phyloP scores from a whole-genome alignment of 768 basidiomycete genomes.

The Xerocomus spinulosus region DNA sequence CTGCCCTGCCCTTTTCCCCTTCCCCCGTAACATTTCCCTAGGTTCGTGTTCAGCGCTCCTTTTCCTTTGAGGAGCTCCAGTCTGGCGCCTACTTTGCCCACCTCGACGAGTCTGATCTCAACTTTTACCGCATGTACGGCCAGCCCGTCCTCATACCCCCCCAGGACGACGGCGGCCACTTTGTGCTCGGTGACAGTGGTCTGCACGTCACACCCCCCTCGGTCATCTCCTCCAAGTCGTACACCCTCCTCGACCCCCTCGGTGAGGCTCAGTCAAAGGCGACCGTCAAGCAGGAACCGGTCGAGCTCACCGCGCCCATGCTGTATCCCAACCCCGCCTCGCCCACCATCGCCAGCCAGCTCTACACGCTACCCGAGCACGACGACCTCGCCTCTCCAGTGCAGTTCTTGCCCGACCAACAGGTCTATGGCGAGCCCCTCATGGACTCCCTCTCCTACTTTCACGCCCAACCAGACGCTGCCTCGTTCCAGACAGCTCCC shows the following conservation, averaged over 20 bases:
- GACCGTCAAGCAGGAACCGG: constrained; percentile 26
- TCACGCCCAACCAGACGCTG: constrained; percentile 7
- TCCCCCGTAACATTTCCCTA: background rate
- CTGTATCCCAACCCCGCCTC: constrained; percentile 13
- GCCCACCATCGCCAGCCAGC: constrained; percentile 5
- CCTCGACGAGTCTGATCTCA: constrained; percentile 31
- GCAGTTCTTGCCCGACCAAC: background rate
- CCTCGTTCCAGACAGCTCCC: background rate
- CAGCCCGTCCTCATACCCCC: constrained; percentile 31
- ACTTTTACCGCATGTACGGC: constrained; percentile 31
- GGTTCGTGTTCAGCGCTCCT: constrained; percentile 30
- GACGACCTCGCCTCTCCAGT: constrained; percentile 4
- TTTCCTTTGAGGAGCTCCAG: constrained; percentile 33
- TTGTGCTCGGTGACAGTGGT: constrained; percentile 7
- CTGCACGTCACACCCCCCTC: constrained; percentile 7
- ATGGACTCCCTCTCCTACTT: constrained; percentile 31
- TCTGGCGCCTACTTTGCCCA: constrained; percentile 28
- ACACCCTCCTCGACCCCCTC: constrained; percentile 27
- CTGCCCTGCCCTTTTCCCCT: background rate
- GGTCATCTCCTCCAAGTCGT: constrained; percentile 22
- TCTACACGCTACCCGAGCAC: constrained; percentile 15
- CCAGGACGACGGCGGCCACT: constrained; percentile 20
- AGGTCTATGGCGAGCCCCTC: constrained; percentile 16
- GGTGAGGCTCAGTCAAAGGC: too few species aligned
- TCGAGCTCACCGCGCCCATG: constrained; percentile 16